Conservation (phyloP, 768 basidiomycete species). For the Russula sp. region DNA sequence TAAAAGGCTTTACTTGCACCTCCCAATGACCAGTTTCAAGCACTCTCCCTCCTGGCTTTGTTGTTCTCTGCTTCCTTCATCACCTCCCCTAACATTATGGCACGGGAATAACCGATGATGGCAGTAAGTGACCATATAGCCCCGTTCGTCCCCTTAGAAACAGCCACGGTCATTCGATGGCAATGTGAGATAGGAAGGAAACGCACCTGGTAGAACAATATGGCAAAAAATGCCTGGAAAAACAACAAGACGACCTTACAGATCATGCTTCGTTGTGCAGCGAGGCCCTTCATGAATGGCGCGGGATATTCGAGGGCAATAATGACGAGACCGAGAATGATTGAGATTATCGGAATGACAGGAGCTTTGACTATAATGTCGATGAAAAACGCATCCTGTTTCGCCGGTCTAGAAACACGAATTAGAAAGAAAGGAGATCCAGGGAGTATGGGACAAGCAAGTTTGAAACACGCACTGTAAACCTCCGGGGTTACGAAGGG, state of each 20-base stretch:
- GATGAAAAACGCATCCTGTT: constrained; percentile 53
- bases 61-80: constrained; percentile 65
- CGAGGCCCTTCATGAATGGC: constrained; percentile 51
- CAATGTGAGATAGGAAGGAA: background rate
- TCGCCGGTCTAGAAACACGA: constrained; percentile 33
- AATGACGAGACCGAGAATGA: constrained; percentile 57
- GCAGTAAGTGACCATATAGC: constrained; percentile 79
- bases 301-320: constrained; percentile 72
- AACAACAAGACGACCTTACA: constrained; percentile 61
- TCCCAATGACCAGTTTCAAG: constrained; percentile 39
- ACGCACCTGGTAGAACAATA: constrained; percentile 75
- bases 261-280: constrained; percentile 63
- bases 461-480: constrained; percentile 56
- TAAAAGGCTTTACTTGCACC: constrained; percentile 8
- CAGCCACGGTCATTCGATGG: background rate
- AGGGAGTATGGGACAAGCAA: constrained; percentile 8
- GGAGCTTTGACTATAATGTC: constrained; percentile 74
- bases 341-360: constrained; percentile 64
- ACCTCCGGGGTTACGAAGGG: constrained; percentile 73
- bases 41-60: constrained; percentile 55
- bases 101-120: constrained; percentile 61
- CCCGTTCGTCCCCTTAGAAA: constrained; percentile 71
- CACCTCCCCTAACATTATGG: constrained; percentile 62
- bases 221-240: constrained; percentile 57
- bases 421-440: constrained; percentile 52